Conservation (phyloP, 2,329 filamentous ascomycete genomes). For the Colletotrichum ledebouriae region DNA sequence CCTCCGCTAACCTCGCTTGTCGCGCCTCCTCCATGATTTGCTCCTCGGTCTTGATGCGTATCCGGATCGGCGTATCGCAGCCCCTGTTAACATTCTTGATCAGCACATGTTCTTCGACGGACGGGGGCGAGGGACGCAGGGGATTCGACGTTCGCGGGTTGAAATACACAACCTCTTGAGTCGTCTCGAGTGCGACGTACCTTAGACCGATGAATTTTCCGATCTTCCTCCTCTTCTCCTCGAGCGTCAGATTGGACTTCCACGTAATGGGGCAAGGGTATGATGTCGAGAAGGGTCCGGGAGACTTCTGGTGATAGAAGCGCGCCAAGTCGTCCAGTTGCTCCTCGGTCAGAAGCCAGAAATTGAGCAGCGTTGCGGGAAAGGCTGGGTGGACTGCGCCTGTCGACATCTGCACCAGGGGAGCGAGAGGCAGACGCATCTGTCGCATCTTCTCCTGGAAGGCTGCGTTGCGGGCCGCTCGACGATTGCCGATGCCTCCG, state of each 20-base stretch:
- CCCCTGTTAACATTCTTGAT: slow-evolving; percentile 21
- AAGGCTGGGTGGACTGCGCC: slow-evolving; percentile 75
- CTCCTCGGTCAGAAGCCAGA: slow-evolving; percentile 79
- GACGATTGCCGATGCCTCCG: slow-evolving; percentile 51
- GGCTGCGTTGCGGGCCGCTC: slow-evolving; percentile 60
- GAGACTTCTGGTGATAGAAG: slow-evolving; percentile 80
- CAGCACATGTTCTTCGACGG: slow-evolving; percentile 7
- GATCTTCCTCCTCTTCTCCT: slow-evolving; percentile 80
- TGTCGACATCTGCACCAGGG: slow-evolving; percentile 74
- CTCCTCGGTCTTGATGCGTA: slow-evolving; percentile 57
- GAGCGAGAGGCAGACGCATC: slow-evolving; percentile 75
- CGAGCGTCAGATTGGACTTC: slow-evolving; percentile 64
- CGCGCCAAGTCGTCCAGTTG: slow-evolving; percentile 78
- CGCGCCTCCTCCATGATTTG: slow-evolving; percentile 62
- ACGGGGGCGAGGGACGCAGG: not conserved
- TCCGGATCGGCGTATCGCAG: slow-evolving; percentile 41
- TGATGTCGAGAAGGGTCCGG: slow-evolving; percentile 64
- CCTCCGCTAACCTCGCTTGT: slow-evolving; percentile 53
- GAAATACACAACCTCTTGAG: slow-evolving; percentile 56
- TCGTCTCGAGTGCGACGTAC: slow-evolving; percentile 58
- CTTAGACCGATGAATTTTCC: slow-evolving; percentile 80
- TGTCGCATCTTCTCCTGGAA: slow-evolving; percentile 73
- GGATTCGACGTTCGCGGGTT: slow-evolving; percentile 42
- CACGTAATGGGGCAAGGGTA: slow-evolving; percentile 80
- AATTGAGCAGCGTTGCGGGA: slow-evolving; percentile 75